Evolutionary conservation across 345 rosid genomes (phyloP).

Genomic region (Passiflora organensis): DNA sequence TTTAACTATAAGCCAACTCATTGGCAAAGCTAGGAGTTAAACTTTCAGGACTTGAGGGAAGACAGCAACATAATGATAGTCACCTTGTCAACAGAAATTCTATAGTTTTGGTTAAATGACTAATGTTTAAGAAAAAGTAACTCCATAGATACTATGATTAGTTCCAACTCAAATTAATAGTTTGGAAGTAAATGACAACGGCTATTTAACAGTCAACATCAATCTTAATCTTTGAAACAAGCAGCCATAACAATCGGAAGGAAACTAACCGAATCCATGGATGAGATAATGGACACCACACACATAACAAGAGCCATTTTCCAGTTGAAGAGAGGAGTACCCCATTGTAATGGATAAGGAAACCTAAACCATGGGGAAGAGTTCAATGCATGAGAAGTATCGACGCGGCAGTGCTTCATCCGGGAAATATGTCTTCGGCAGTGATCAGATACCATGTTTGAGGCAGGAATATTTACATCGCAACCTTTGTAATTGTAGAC

Average conservation of each 20-base stretch:
- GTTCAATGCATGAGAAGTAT: conserved; percentile 76
- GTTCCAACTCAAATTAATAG: no score
- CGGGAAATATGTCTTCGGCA: conserved; percentile 80
- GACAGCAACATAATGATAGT: no score
- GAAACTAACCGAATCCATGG: conserved; percentile 85
- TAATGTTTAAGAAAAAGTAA: no score
- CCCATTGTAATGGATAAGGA: conserved; percentile 98
- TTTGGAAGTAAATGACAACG: neutral
- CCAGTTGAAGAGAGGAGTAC: conserved; percentile 85
- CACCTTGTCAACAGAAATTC: no score
- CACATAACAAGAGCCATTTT: conserved; percentile 94
- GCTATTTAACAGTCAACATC: neutral
- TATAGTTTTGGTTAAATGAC: no score
- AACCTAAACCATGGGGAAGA: conserved; percentile 95
- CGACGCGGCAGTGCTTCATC: conserved; percentile 84
- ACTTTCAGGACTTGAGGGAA: no score
- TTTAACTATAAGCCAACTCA: no score
- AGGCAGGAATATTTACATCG: conserved; percentile 63
- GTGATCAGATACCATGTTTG: conserved; percentile 72
- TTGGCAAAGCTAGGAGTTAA: no score
- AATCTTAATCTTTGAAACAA: neutral
- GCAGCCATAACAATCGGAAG: conserved; percentile 2
- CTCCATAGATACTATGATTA: no score
- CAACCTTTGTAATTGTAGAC: conserved; percentile 80
- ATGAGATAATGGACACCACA: conserved; percentile 67